Percentiles rank a stretch among this genome's conserved stretches.
phyloP scores from a whole-genome alignment of 2,329 filamentous ascomycete genomes.

The Chaetothyriales sp. region DNA sequence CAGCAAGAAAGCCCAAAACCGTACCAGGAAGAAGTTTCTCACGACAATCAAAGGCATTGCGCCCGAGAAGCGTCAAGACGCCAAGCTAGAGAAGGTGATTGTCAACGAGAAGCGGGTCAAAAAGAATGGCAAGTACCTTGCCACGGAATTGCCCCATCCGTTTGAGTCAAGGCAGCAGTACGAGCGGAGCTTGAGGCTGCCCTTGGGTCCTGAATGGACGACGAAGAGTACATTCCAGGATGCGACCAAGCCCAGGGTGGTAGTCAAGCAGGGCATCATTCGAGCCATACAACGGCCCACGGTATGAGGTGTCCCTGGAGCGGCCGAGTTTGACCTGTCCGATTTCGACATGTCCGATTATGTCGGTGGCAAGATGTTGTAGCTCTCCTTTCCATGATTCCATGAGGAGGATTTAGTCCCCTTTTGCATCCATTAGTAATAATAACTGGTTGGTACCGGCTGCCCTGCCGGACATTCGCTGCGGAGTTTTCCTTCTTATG shows the following conservation, averaged over 20 bases:
- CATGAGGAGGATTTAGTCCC: no score
- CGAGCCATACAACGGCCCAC: constrained; percentile 71
- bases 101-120: constrained; percentile 82
- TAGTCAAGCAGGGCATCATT: constrained; percentile 85
- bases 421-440: no score
- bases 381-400: no score
- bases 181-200: constrained; percentile 71
- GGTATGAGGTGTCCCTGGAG: constrained; percentile 22
- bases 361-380: no score
- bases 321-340: not conserved
- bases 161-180: constrained; percentile 59
- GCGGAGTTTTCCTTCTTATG: no score
- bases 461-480: no score
- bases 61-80: constrained; percentile 64
- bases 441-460: no score
- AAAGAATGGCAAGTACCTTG: constrained; percentile 85
- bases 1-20: constrained; percentile 46
- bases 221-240: constrained; percentile 94
- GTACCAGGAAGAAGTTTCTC: constrained; percentile 42
- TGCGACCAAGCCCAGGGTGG: constrained; percentile 71
- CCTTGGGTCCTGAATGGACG: constrained; percentile 85
- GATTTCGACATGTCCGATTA: not conserved
- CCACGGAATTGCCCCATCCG: constrained; percentile 69
- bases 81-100: constrained; percentile 70
- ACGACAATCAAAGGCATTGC: constrained; percentile 53